These are phyloP conservation scores for Boletus rubroflammeus DNA, from an alignment of 768 basidiomycete species.

Conservation along the genomic window DNA sequence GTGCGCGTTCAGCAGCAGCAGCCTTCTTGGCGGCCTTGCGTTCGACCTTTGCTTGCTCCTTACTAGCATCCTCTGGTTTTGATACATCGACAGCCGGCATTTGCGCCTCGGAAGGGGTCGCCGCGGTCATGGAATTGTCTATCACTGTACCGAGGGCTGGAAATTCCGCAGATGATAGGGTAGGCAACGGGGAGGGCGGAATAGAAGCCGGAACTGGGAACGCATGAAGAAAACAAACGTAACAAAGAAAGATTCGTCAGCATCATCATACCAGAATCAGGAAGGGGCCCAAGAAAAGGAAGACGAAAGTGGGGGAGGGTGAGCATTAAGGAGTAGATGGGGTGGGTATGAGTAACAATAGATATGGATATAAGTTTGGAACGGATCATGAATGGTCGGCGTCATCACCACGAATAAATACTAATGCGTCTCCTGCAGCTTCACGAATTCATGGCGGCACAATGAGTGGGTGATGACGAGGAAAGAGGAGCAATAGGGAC, in stretches of 20 bases:
- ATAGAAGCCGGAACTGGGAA: slow-evolving; percentile 34
- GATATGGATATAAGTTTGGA: slow-evolving; percentile 2
- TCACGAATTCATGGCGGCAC: slow-evolving; percentile 27
- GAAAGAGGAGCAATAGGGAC: slow-evolving; percentile 22
- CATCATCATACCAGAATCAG: slow-evolving; percentile 39
- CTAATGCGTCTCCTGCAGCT: slow-evolving; percentile 23
- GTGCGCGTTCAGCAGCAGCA: slow-evolving; percentile 57
- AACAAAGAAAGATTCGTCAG: slow-evolving; percentile 38
- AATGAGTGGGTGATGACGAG: slow-evolving; percentile 23
- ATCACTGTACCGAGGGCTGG: slow-evolving; percentile 50
- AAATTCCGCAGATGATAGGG: slow-evolving; percentile 69
- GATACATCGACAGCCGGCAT: slow-evolving; percentile 14
- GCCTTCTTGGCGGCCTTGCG: slow-evolving; percentile 65
- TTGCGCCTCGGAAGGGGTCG: slow-evolving; percentile 24
- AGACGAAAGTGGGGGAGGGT: slow-evolving; percentile 39
- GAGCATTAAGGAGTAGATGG: slow-evolving; percentile 12
- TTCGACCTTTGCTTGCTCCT: slow-evolving; percentile 54
- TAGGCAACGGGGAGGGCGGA: slow-evolving; percentile 42
- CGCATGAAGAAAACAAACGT: slow-evolving; percentile 18
- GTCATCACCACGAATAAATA: slow-evolving; percentile 23
- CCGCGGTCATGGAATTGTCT: slow-evolving; percentile 7
- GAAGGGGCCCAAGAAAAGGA: slow-evolving; percentile 38
- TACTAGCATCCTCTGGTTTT: slow-evolving; percentile 34
- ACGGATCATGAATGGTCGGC: slow-evolving; percentile 14
- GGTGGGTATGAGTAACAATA: slow-evolving; percentile 5